Base-by-base conservation (phyloP, 805 yeast genomes). In the Nakazawaea siamensis region DNA sequence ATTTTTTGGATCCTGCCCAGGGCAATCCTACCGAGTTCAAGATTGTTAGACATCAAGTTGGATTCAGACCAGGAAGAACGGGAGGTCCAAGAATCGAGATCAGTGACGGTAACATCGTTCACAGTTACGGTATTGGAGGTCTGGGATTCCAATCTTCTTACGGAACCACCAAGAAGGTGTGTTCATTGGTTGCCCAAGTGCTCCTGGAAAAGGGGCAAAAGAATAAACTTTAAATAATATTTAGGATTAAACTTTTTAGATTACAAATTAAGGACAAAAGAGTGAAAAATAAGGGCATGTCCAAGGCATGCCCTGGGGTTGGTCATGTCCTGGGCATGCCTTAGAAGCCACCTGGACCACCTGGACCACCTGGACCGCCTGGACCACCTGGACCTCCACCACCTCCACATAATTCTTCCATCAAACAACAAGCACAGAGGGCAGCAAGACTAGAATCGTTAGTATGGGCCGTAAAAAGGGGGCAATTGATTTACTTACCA, bases 101-200 rank as follows among this genome's bases (percentile, higher is more conserved):
- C 11, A 63, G 58, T 34, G 38, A 35, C 6, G 24, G 17, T 4
- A 48, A 48, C 10, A 45, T 76, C 16, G 60, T 75, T 23, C 83
- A 76, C 47, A 71, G 68, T 45, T 76, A 75, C 47, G 81, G 83
- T 4, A 79, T 82, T 18, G 81, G 72, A 9, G 83, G 83, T 24
- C 71, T 80, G 19, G 87, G 87, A 1, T 79, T 70, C 51, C 90
- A 81, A 56, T 66, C 80, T 4, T 78, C 84, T 2, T 71, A 68
- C 41, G 90, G 86, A 1, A 64, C 75, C 51, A 73, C 82, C 19
- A 44, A 47, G 12, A 59, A 57, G 39, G 73, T 67, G 6, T 57
- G 63, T 16, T 38, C 39, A 27, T 39, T 60, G 11, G 59, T 57
- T 2, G 7, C 23, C 23, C 23, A 20, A 20, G 7, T 20, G 23